Evolutionary conservation across 805 yeast genomes (phyloP), one percentile per base, ranked within the genome.

Genomic region (Millerozyma acaciae): DNA sequence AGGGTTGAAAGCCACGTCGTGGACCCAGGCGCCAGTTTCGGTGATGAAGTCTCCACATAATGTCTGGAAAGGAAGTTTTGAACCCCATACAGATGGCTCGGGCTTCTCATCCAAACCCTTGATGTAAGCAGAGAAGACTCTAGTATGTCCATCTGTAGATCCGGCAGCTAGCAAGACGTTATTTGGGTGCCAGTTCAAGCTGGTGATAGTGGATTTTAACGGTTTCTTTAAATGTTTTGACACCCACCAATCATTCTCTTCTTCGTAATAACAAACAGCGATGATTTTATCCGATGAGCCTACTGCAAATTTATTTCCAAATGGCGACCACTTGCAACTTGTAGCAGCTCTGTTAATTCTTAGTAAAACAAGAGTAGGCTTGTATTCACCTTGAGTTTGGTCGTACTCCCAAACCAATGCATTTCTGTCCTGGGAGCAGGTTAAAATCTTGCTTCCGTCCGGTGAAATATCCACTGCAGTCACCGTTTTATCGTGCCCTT

Each of bases 211-310:
- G 8, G 96, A 83, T 57, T 82, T 80, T 49, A 93, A 70, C n/a
- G 97, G 96, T 61, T 85, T 87, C 68, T 89, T 89, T 62, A 93
- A 83, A 65, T 90, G 98, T 62, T 90, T 90, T 9, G 97, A 86
- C 32, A 93, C 89, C 99, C 99, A 93, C 99, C 99, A 93, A 57
- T 93, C 96, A 58, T 90, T 93, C 50, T 88, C 96, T 42, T 73
- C 84, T 63, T 93, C 98, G 57, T 84, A 93, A 65, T 89, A 93
- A 67, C 98, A 93, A 31, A 93, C 84, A 7, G 97, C 96, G 60
- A 93, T 81, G 42, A 84, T 83, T 39, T 97, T 71, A 28, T 96
- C 97, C 29, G 96, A 87, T 2, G 96, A 84, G 1, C 97, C 98
- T 30, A 90, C 97, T 1, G 98, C 98, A 62, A 93, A 93, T 66